Evolutionary conservation across 768 basidiomycete genomes (phyloP), one percentile per base, ranked within the genome.

Genomic region (Termitomyces sp.): DNA sequence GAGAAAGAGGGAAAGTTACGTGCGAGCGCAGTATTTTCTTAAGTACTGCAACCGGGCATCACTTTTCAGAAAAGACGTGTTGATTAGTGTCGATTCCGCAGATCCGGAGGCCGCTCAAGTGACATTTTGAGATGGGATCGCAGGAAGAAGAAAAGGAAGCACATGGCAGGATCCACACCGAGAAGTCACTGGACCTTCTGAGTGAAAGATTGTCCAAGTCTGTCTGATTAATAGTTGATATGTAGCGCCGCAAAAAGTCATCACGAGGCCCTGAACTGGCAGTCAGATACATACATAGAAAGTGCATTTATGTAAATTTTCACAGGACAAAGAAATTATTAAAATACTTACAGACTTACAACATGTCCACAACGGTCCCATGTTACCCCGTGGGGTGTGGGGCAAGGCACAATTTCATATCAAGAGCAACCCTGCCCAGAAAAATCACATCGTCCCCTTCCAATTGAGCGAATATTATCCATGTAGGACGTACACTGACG

Each of bases 91-190:
- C 28, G 28, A 28, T 4, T 59, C 65, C 58, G 58, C 40, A 61
- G 60, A 65, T 65, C 61, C 64, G 62, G 59, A 44, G 28, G 36
- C 57, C 42, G 51, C 46, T 45, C 20, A 32, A 57, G 20, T 55
- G 32, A 39, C 24, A 55, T 36, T 15, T 22, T 22, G 54, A 68
- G 68, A 66, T 69, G 63, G 62, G 64, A 71, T 72, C 70, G 65
- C 57, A 60, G 57, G 55, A 65, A 64, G 46, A 68, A 22, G 4
- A 4, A 67, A 66, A 68, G 69, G 62, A 54, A 66, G 69, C 68
- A 69, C 70, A 70, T 72, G 71, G 67, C 54, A 49, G 60, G 42
- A 61, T 54, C 56, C 52, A 60, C 59, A 64, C 67, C 40, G 1
- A 5, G 28, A 60, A 61, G 66, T 64, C 71, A 72, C 58, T 65